Evolutionary conservation across 2,329 filamentous ascomycete species (phyloP), one percentile per base, ranked within the genome.

Genomic region (Pyricularia sp.): DNA sequence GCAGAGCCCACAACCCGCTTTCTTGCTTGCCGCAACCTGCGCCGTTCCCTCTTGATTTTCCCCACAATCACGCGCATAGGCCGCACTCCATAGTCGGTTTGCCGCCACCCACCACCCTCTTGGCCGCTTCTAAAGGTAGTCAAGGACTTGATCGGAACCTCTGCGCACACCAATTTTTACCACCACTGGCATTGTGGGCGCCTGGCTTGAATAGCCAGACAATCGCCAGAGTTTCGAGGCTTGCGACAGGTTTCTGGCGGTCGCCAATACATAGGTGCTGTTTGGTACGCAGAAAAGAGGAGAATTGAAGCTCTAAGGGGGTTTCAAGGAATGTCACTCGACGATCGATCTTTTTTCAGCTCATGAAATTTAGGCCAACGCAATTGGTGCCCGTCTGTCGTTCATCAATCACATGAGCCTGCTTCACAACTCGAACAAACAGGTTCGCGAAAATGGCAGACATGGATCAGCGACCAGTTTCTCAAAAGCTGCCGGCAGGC

Each of bases 401-500:
- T 57, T 28, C 9, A 24, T 24, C n/a, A 26, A 24, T 28, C 22
- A 57, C 53, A 57, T 57, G 53, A 57, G 22, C 22, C 53, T 28
- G 24, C 53, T 24, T 28, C 53, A 26, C 53, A 26, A 16, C 4
- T 13, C 22, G n/a, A n/a, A 57, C 53, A 57, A 4, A 24, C 22
- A 28, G n/a, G n/a, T 28, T 13, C 53, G 12, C 22, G 22, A 26
- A 26, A 24, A 57, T 57, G 44, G 22, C 31, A 59, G 68, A 19
- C 22, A 79, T 79, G 77, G 78, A 79, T 63, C 72, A 75, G 35
- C 72, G 74, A 60, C 72, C 74, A 55, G 69, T 71, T 62, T 75
- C 77, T 57, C 78, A 79, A 68, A 81, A 81, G 72, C 73, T 78
- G 62, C 79, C 81, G 60, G 74, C 77, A 16, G 80, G 78, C 60